These are phyloP conservation scores for Phaeotremella skinneri DNA, from an alignment of 768 basidiomycete species.

Conservation along the genomic window DNA sequence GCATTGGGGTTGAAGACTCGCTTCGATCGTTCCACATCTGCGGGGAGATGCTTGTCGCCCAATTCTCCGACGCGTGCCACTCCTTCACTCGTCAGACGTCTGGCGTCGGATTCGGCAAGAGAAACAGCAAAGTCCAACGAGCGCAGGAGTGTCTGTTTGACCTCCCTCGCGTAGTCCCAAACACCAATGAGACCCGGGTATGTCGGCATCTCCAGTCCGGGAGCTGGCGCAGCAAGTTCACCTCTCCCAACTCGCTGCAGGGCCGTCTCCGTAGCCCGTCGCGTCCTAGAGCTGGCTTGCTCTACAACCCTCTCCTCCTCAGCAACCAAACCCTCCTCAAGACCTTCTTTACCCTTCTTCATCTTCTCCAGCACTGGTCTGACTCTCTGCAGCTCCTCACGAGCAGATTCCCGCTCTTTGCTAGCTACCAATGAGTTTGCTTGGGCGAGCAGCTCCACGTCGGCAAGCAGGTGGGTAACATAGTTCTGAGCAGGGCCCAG, in stretches of 20 bases:
- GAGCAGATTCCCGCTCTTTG: constrained; percentile 69
- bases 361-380: constrained; percentile 87
- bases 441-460: constrained; percentile 80
- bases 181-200: constrained; percentile 80
- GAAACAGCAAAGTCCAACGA: constrained; percentile 77
- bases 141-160: constrained; percentile 70
- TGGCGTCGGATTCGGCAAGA: constrained; percentile 78
- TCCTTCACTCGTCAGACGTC: constrained; percentile 62
- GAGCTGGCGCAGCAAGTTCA: constrained; percentile 56
- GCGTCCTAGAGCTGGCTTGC: constrained; percentile 60
- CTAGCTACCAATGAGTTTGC: constrained; percentile 86
- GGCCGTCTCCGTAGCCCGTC: constrained; percentile 63
- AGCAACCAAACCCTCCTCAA: constrained; percentile 74
- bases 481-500: constrained; percentile 90
- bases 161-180: constrained; percentile 82
- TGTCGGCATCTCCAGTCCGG: constrained; percentile 58
- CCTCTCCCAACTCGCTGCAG: constrained; percentile 76
- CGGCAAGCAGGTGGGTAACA: constrained; percentile 80
- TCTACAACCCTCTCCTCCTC: constrained; percentile 73
- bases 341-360: constrained; percentile 65
- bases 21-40: constrained; percentile 73
- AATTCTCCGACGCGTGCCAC: constrained; percentile 67
- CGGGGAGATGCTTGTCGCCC: constrained; percentile 69
- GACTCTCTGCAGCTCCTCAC: constrained; percentile 63
- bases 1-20: constrained; percentile 94